phyloP scores from a whole-genome alignment of 768 basidiomycete genomes.

The Dictyophora rubrovolvata region DNA sequence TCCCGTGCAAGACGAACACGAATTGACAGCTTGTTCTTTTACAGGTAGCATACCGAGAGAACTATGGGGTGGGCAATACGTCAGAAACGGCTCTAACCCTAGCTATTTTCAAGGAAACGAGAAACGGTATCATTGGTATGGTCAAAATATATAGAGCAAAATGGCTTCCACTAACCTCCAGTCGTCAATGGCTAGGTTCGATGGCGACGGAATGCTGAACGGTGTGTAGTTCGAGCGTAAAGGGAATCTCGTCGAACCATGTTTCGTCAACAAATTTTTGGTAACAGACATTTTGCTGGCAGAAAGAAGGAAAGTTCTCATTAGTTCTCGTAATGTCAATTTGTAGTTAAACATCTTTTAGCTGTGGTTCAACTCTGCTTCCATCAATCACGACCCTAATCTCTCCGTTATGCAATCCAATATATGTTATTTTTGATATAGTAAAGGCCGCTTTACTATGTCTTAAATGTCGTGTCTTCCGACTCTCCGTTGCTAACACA shows the following conservation, averaged over 20 bases:
- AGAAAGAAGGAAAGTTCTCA: constrained; percentile 14
- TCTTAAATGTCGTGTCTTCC: constrained; percentile 16
- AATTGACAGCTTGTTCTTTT: constrained; percentile 18
- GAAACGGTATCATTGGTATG: not conserved
- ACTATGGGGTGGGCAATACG: constrained; percentile 25
- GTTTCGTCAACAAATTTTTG: constrained; percentile 23
- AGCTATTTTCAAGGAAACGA: constrained; percentile 13
- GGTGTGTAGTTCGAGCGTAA: constrained; percentile 22
- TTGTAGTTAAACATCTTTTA: constrained; percentile 18
- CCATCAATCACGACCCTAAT: constrained; percentile 25
- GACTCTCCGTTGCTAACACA: constrained; percentile 25
- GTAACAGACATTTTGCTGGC: constrained; percentile 20
- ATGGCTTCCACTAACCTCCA: not conserved
- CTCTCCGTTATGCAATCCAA: constrained; percentile 23
- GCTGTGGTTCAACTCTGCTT: constrained; percentile 12
- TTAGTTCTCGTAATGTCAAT: constrained; percentile 16
- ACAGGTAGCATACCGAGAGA: constrained; percentile 22
- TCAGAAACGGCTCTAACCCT: constrained; percentile 29
- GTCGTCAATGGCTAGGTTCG: constrained; percentile 18
- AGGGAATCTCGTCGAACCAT: constrained; percentile 11
- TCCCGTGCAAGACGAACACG: constrained; percentile 23
- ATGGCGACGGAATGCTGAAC: constrained; percentile 31
- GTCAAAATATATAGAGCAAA: not conserved
- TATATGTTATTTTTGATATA: constrained; percentile 21
- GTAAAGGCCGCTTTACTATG: constrained; percentile 21